A percentile compares a stretch with the other conserved stretches of the same genome.
Evolutionary conservation across 805 yeast genomes (phyloP).

Genomic region (Candida gorgasii): DNA sequence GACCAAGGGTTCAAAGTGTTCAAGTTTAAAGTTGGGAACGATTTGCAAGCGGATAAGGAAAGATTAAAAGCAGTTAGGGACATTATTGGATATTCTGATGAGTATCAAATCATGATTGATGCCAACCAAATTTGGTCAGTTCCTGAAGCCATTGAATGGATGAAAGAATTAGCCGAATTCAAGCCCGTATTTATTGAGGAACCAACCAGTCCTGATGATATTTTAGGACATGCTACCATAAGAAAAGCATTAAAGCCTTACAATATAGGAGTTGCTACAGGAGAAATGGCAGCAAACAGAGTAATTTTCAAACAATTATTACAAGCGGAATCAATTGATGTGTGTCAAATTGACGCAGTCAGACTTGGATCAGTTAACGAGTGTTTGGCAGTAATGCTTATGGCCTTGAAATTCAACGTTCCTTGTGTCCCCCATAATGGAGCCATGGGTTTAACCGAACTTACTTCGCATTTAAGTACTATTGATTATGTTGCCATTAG

Average conservation of each 20-base stretch:
- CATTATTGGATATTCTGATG: slow-evolving; percentile 38
- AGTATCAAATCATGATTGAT: slow-evolving; percentile 17
- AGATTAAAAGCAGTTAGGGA: slow-evolving; percentile 39
- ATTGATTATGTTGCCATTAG: slow-evolving; percentile 17
- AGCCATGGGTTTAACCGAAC: slow-evolving; percentile 19
- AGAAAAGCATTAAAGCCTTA: slow-evolving; percentile 18
- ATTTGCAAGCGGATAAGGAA: slow-evolving; percentile 32
- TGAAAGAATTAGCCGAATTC: slow-evolving; percentile 18
- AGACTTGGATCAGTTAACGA: slow-evolving; percentile 18
- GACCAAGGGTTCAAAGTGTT: slow-evolving; percentile 40
- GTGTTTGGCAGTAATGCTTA: slow-evolving; percentile 19
- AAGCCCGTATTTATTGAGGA: slow-evolving; percentile 19
- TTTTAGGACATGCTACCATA: slow-evolving; percentile 19
- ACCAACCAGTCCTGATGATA: slow-evolving; percentile 19
- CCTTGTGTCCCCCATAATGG: slow-evolving; percentile 20
- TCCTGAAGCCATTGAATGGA: slow-evolving; percentile 20
- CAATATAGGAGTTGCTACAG: slow-evolving; percentile 18
- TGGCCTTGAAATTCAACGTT: slow-evolving; percentile 17
- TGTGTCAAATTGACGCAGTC: slow-evolving; percentile 19
- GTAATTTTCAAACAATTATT: slow-evolving; percentile 18
- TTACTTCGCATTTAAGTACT: slow-evolving; percentile 17
- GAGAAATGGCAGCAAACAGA: slow-evolving; percentile 19
- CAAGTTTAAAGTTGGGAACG: slow-evolving; percentile 44
- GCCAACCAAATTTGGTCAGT: slow-evolving; percentile 19
- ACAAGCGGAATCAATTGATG: slow-evolving; percentile 19